Base-by-base conservation (phyloP, 345 rosid species). In the Salix arbutifolia region DNA sequence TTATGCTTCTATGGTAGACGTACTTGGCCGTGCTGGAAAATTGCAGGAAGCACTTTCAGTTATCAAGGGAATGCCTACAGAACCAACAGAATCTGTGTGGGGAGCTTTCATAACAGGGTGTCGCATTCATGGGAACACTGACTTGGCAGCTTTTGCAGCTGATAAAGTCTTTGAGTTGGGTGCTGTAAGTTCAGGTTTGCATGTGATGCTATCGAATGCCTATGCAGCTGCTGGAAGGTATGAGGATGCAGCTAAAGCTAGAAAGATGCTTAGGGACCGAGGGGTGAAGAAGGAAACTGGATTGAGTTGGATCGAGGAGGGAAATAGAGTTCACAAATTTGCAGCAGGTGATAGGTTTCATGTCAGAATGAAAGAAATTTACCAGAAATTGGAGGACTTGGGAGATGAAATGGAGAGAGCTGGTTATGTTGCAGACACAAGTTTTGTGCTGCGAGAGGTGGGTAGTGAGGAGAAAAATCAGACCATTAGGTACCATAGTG, bases 261-360 rank as follows among this genome's bases (percentile, higher is more conserved):
- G 99, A 76, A 93, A 90, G 83, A 69, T 87, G 88, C 91, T 95
- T 40, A 84, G 97, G 71, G 97, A 93, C 84, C 58, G 70, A 74
- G 97, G 99, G 38, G 83, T 90, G 40, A 95, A 87, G 88, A 95
- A 95, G 85, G 97, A 91, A 79, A 91, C 97, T 21, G 97, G 92
- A 23, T 83, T 93, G 79, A 93, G 99, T 69, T 95, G 99, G 97
- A 92, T 95, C 48, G 97, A 95, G 84, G 96, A 90, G 65, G 96
- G 91, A 72, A 95, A 88, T 76, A 91, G 73, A 78, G 88, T 95
- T 81, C 97, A 95, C 80, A 88, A 90, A 40, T 92, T 95, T 87
- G 88, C 89, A 74, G 85, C 97, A n/a, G 95, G 92, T 52, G 99
- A 95, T 50, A 85, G 86, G 79, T 78, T 78, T 6, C 96, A 93